These are phyloP conservation scores for Coniochaeta sp. DNA, from an alignment of 2,329 filamentous ascomycete species.

Conservation along the genomic window DNA sequence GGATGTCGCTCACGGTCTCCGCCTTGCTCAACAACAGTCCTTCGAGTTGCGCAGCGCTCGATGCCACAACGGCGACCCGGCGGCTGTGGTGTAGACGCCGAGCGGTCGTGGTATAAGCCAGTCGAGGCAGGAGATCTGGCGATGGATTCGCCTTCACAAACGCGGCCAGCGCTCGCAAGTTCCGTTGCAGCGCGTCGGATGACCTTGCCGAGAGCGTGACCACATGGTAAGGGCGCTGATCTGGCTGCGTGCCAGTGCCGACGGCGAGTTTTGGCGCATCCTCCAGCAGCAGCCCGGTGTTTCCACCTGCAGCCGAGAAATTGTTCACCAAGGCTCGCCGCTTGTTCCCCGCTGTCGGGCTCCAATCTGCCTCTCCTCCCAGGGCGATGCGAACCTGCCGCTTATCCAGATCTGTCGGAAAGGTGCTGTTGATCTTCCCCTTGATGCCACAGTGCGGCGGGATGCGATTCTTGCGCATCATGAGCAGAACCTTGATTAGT, in stretches of 20 bases:
- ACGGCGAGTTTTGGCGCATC: conserved; percentile 4
- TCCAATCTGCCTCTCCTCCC: conserved; percentile 1
- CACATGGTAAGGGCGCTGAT: background rate
- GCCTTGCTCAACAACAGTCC: background rate
- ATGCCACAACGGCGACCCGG: too few relatives aligned
- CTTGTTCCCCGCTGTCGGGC: conserved; percentile 8
- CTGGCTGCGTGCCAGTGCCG: background rate
- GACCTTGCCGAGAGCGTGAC: background rate
- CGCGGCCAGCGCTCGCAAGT: too few relatives aligned
- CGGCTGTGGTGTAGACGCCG: too few relatives aligned
- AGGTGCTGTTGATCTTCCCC: conserved; percentile 11
- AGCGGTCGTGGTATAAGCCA: too few relatives aligned
- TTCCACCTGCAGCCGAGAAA: conserved; percentile 27
- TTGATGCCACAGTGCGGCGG: conserved; percentile 17
- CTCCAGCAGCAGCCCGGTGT: conserved; percentile 24
- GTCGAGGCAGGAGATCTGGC: background rate
- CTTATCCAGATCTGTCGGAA: conserved; percentile 16
- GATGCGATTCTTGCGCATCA: conserved; percentile 21
- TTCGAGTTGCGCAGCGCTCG: too few relatives aligned
- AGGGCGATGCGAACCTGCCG: conserved; percentile 10
- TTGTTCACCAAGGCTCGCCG: conserved; percentile 24
- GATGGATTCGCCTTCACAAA: background rate
- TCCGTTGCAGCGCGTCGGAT: too few relatives aligned
- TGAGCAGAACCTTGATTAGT: conserved; percentile 22
- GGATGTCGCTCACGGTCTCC: too few relatives aligned